Conservation (phyloP, 2,329 filamentous ascomycete species). For the Fusarium sp. region DNA sequence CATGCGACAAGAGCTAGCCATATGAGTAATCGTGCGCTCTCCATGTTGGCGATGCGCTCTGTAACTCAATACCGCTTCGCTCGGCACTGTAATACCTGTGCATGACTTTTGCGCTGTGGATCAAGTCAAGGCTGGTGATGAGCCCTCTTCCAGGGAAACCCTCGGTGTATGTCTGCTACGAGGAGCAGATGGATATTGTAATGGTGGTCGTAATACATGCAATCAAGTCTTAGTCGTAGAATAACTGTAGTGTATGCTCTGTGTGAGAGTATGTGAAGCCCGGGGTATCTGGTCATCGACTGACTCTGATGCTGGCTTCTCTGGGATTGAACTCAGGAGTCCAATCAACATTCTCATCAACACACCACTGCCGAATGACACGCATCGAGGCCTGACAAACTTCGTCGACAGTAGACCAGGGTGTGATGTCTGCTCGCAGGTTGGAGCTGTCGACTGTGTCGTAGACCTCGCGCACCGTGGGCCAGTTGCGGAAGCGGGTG, state of each 20-base stretch:
- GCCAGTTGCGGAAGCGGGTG: conserved; percentile 42
- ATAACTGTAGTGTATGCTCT: neutral
- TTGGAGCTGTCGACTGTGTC: conserved; percentile 43
- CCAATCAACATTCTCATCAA: conserved; percentile 59
- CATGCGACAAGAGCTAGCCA: conserved; percentile 4
- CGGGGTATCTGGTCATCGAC: conserved; percentile 5
- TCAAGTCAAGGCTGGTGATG: neutral
- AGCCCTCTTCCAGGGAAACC: neutral
- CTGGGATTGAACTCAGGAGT: conserved; percentile 49
- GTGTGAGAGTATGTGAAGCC: neutral
- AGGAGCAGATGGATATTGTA: neutral
- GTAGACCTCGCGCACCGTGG: conserved; percentile 45
- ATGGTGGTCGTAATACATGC: conserved; percentile 15
- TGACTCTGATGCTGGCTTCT: conserved; percentile 34
- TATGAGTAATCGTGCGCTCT: neutral
- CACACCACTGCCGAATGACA: conserved; percentile 56
- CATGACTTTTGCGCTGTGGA: neutral
- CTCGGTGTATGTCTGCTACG: neutral
- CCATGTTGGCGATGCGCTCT: neutral
- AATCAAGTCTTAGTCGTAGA: conserved; percentile 1
- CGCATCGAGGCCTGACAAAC: conserved; percentile 51
- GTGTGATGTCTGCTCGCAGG: conserved; percentile 47
- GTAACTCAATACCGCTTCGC: neutral
- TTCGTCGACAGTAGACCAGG: conserved; percentile 59
- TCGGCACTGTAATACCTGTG: neutral